Percentiles rank a stretch among this genome's conserved stretches.
These are phyloP conservation scores for Zygotorulaspora mrakii DNA, from an alignment of 1,139 yeast species.

Conservation along the genomic window DNA sequence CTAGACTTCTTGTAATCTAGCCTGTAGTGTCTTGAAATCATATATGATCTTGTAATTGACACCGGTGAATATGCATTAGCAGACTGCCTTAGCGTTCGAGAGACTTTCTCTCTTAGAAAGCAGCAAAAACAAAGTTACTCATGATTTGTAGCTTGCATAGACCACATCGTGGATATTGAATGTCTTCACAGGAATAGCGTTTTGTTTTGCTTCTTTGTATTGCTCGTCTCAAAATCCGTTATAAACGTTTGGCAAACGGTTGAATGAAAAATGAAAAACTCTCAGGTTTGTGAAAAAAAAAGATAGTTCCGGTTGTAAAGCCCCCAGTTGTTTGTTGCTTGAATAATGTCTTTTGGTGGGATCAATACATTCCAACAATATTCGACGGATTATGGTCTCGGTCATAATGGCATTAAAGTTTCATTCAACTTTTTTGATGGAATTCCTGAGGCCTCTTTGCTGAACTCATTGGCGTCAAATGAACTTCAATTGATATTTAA, in stretches of 20 bases:
- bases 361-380: constrained; percentile 29
- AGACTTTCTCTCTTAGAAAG: too few relatives aligned
- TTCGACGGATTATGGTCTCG: constrained; percentile 35
- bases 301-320: not conserved
- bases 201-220: too few relatives aligned
- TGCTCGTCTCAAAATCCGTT: too few relatives aligned
- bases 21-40: too few relatives aligned
- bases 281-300: constrained; percentile 1
- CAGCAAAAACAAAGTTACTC: too few relatives aligned
- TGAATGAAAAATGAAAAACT: not conserved
- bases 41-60: too few relatives aligned
- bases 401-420: constrained; percentile 57
- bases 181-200: too few relatives aligned
- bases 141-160: too few relatives aligned
- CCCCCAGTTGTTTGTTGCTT: not conserved
- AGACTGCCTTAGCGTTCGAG: too few relatives aligned
- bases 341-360: constrained; percentile 32
- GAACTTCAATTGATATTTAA: constrained; percentile 64
- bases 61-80: too few relatives aligned
- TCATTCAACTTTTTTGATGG: constrained; percentile 76
- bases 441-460: constrained; percentile 61
- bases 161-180: too few relatives aligned
- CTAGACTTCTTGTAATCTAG: too few relatives aligned
- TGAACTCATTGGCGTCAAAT: constrained; percentile 47
- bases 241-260: not conserved